phyloP scores from a whole-genome alignment of 768 basidiomycete species.

The Xanthoconium purpureum region DNA sequence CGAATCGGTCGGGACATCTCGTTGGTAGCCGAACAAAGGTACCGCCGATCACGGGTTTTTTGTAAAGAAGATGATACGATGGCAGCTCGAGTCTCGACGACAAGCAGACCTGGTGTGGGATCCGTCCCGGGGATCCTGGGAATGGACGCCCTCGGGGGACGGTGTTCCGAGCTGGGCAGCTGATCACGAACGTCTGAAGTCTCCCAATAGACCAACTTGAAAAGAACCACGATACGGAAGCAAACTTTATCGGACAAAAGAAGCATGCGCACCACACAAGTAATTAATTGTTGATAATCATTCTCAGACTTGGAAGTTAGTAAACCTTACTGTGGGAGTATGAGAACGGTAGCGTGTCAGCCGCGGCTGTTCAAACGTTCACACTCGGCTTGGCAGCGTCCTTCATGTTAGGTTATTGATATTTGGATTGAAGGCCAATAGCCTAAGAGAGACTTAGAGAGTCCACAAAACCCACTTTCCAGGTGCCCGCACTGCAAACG shows the following conservation, averaged over 20 bases:
- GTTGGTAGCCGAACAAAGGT: slow-evolving; percentile 2
- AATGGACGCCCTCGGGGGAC: neutral
- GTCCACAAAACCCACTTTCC: too few species aligned
- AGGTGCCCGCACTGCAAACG: too few species aligned
- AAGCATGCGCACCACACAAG: neutral
- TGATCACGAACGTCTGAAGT: neutral
- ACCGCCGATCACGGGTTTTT: slow-evolving; percentile 25
- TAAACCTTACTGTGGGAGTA: neutral
- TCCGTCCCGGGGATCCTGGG: too few species aligned
- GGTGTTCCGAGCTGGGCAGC: neutral
- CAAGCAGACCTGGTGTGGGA: too few species aligned
- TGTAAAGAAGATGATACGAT: slow-evolving; percentile 1
- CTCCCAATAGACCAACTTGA: neutral
- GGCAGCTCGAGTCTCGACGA: too few species aligned
- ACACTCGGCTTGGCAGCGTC: too few species aligned
- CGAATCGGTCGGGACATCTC: slow-evolving; percentile 17
- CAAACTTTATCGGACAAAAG: neutral
- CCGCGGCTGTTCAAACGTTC: too few species aligned
- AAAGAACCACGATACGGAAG: neutral
- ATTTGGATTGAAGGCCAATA: too few species aligned
- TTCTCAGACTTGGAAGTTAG: neutral
- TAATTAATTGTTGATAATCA: neutral
- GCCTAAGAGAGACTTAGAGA: too few species aligned
- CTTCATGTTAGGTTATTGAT: too few species aligned
- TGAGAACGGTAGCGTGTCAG: neutral